Percentiles rank a stretch among this genome's conserved stretches.
Evolutionary conservation across 2,329 filamentous ascomycete genomes (phyloP).

Genomic region (Scolecobasidium constrictum): DNA sequence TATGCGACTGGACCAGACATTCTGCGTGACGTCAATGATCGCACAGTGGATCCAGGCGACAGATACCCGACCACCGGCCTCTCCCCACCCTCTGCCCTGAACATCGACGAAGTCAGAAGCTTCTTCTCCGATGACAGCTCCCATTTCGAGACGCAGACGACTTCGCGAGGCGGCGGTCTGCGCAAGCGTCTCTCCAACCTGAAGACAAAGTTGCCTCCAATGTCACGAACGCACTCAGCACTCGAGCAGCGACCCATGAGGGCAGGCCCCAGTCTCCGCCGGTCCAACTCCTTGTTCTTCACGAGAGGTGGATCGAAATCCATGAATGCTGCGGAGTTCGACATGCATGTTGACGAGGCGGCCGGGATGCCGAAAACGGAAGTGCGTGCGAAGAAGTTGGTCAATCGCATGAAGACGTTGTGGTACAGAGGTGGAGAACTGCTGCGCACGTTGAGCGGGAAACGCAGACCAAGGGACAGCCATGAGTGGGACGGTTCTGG

Average conservation of each 20-base stretch:
- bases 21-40: constrained; percentile 17
- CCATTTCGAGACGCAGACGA: constrained; percentile 9
- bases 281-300: constrained; percentile 7
- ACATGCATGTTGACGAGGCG: constrained; percentile 17
- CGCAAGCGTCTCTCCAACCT: constrained; percentile 24
- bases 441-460: constrained; percentile 8
- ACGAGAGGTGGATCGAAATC: background rate
- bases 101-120: constrained; percentile 30
- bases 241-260: constrained; percentile 7
- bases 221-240: constrained; percentile 12
- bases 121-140: constrained; percentile 32
- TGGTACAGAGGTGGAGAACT: constrained; percentile 21
- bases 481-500: constrained; percentile 6
- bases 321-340: constrained; percentile 12
- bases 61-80: constrained; percentile 38
- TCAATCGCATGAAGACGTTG: constrained; percentile 25
- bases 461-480: background rate
- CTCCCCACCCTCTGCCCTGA: constrained; percentile 28
- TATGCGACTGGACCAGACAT: constrained; percentile 14
- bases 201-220: constrained; percentile 13
- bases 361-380: constrained; percentile 28
- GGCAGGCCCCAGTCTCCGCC: background rate
- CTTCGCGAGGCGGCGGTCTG: constrained; percentile 17
- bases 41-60: constrained; percentile 30
- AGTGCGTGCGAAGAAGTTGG: constrained; percentile 27